phyloP scores from a whole-genome alignment of 371 early-diverging fungal species.

The Mortierella sp. region DNA sequence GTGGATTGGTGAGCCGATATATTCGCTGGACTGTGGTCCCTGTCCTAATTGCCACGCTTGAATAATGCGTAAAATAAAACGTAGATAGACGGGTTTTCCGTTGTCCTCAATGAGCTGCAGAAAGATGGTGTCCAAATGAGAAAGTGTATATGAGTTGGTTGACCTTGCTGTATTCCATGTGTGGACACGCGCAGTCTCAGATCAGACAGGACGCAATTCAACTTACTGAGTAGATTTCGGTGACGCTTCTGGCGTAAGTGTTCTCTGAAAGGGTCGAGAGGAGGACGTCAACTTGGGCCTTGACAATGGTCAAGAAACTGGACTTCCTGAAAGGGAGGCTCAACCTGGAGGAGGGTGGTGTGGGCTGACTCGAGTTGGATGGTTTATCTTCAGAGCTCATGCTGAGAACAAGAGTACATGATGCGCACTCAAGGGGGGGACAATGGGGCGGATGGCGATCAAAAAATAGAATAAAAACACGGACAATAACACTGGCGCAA shows the following conservation, averaged over 20 bases:
- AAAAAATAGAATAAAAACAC: slow-evolving; percentile 10
- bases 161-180: neutral
- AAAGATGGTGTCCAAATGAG: slow-evolving; percentile 10
- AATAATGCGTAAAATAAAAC: slow-evolving; percentile 66
- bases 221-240: slow-evolving; percentile 69
- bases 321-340: slow-evolving; percentile 57
- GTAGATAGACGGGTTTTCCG: slow-evolving; percentile 69
- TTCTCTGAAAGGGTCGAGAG: slow-evolving; percentile 67
- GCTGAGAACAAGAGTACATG: slow-evolving; percentile 52
- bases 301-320: slow-evolving; percentile 70
- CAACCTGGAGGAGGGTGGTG: slow-evolving; percentile 53
- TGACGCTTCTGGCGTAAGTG: slow-evolving; percentile 62
- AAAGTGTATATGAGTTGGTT: neutral
- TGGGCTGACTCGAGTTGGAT: slow-evolving; percentile 48
- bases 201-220: neutral
- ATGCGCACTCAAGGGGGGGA: slow-evolving; percentile 45
- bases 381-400: slow-evolving; percentile 59
- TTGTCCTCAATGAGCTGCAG: slow-evolving; percentile 67
- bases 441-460: slow-evolving; percentile 7
- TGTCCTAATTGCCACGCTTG: slow-evolving; percentile 57
- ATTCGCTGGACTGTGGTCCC: slow-evolving; percentile 34
- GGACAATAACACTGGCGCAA: neutral
- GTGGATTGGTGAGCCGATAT: slow-evolving; percentile 57
- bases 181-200: neutral
- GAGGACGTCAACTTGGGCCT: slow-evolving; percentile 72